phyloP scores from a whole-genome alignment of 192 early-diverging fungal genomes.

The Coemansia reversa region DNA sequence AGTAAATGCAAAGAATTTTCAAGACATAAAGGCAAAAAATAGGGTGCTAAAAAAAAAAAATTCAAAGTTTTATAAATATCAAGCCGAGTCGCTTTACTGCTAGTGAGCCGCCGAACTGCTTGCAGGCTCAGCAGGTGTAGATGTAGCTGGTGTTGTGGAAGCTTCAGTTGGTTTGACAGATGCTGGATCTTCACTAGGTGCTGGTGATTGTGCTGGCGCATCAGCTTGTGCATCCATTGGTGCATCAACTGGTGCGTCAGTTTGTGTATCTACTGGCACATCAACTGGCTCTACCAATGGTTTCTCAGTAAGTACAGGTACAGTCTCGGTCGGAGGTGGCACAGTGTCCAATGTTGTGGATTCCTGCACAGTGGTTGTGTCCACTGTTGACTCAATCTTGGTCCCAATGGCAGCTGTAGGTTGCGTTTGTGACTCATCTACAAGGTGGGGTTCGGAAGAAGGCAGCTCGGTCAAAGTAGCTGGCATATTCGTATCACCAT shows the following conservation, averaged over 20 bases:
- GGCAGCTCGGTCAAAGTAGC: not conserved
- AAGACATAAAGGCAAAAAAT: not conserved
- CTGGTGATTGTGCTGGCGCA: slow-evolving; percentile 2
- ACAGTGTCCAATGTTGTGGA: not conserved
- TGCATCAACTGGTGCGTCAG: not conserved
- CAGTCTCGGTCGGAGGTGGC: not conserved
- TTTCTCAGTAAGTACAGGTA: not conserved
- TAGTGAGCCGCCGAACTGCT: not conserved
- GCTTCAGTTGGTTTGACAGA: not conserved
- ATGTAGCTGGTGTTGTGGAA: not conserved
- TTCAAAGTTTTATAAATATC: not conserved
- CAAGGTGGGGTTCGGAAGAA: not conserved
- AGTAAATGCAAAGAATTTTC: not conserved
- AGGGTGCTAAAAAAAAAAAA: not conserved
- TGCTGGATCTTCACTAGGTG: not conserved
- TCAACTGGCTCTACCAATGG: not conserved
- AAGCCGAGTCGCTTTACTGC: not conserved
- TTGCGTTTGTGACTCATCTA: not conserved
- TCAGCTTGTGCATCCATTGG: not conserved
- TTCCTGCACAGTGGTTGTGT: not conserved
- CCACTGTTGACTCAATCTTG: slow-evolving; percentile 1
- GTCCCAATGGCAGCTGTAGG: not conserved
- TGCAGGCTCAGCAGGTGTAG: not conserved
- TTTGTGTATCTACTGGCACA: not conserved
- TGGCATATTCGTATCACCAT: not conserved